Evolutionary conservation across 257 asterid species (phyloP).

Genomic region (Rhazya stricta): DNA sequence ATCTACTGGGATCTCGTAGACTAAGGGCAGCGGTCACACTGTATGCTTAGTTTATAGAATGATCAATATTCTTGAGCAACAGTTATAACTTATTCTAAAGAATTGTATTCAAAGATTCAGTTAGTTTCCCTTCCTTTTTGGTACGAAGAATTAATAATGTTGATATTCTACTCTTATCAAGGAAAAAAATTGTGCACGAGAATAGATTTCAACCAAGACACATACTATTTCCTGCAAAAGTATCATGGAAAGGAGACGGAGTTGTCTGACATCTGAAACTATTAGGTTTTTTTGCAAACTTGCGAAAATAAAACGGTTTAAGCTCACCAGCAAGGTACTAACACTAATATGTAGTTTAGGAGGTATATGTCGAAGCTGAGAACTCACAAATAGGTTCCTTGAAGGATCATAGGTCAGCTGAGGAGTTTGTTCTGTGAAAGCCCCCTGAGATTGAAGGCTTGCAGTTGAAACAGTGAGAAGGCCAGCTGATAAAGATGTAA

Average conservation of each 20-base stretch:
- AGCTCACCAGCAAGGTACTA: neutral
- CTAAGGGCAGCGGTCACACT: neutral
- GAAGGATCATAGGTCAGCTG: slow-evolving; percentile 56
- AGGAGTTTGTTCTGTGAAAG: slow-evolving; percentile 51
- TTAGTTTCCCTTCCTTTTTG: neutral
- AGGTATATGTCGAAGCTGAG: slow-evolving; percentile 18
- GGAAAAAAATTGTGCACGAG: neutral
- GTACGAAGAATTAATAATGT: neutral
- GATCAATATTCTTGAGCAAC: neutral
- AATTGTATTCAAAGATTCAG: neutral
- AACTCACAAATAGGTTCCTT: slow-evolving; percentile 72
- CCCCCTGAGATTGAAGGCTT: slow-evolving; percentile 65
- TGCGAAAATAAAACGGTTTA: neutral
- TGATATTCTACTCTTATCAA: neutral
- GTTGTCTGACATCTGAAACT: neutral
- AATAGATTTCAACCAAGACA: neutral
- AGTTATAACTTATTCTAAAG: neutral
- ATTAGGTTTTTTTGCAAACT: neutral
- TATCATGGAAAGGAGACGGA: neutral
- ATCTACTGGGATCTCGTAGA: neutral
- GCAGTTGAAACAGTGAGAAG: slow-evolving; percentile 76
- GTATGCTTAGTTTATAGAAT: neutral
- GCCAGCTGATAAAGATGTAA: slow-evolving; percentile 62
- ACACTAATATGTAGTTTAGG: neutral
- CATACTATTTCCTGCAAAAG: neutral